Percentiles rank a stretch among this genome's conserved stretches.
Conservation (phyloP, 108 stramenopile genomes). For the Fragilariopsis cylindrus region DNA sequence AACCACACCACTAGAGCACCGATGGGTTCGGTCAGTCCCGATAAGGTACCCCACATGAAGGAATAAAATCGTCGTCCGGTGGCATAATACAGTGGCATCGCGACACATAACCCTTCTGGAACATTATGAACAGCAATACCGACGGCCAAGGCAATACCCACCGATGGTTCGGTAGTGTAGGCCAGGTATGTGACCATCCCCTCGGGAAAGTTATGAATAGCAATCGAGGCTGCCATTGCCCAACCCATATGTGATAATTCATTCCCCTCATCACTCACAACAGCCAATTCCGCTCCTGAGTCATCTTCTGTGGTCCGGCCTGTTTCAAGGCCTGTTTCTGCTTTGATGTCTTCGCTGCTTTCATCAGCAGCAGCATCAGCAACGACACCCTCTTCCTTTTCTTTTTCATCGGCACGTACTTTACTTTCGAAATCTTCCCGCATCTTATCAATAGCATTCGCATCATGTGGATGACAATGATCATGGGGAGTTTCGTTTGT, state of each 20-base stretch:
- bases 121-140: constrained; percentile 86
- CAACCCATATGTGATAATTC: constrained; percentile 52
- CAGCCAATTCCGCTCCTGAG: constrained; percentile 19
- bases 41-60: constrained; percentile 75
- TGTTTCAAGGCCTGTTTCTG: neutral
- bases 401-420: neutral
- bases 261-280: neutral
- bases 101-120: constrained; percentile 83
- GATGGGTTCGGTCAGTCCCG: constrained; percentile 74
- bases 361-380: neutral
- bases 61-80: constrained; percentile 82
- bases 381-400: too few species aligned
- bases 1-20: constrained; percentile 82
- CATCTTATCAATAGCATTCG: neutral
- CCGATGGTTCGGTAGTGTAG: constrained; percentile 62
- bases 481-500: neutral
- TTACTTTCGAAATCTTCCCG: neutral
- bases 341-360: neutral
- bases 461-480: neutral
- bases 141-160: constrained; percentile 68
- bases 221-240: constrained; percentile 75
- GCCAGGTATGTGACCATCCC: constrained; percentile 83
- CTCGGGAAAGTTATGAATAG: constrained; percentile 88
- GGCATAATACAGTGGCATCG: constrained; percentile 90
- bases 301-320: neutral